Conservation (phyloP, 805 yeast species). For the Debaryomyces prosopidis region DNA sequence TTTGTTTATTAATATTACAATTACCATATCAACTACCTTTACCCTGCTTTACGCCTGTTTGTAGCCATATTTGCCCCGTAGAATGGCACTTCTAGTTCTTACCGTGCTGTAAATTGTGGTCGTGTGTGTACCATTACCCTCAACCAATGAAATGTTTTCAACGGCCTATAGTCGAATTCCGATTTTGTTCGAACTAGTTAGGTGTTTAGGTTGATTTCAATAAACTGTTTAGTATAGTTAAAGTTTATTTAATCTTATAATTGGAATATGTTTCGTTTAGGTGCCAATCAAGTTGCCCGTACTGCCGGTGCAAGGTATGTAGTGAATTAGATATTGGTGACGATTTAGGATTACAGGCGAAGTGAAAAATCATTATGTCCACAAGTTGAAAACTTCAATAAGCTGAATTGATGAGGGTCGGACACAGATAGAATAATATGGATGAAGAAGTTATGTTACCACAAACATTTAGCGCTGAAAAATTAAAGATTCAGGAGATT, state of each 20-base stretch:
- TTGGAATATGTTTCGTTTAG: constrained; percentile 52
- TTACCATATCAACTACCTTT: not conserved
- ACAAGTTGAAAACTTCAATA: not conserved
- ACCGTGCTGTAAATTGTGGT: not conserved
- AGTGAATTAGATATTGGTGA: not conserved
- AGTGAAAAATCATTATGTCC: not conserved
- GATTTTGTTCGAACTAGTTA: not conserved
- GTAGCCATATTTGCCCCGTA: not conserved
- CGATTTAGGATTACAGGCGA: not conserved
- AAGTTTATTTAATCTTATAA: constrained; percentile 1
- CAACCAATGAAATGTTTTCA: constrained; percentile 20
- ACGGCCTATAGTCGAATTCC: constrained; percentile 5
- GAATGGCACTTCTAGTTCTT: not conserved
- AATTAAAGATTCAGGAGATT: not conserved
- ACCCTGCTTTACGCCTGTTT: no score
- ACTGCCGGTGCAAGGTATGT: constrained; percentile 53
- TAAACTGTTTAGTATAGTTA: not conserved
- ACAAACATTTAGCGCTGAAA: no score
- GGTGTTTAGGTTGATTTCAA: not conserved
- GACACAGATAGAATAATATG: no score
- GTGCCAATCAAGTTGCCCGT: constrained; percentile 54
- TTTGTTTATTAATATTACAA: not conserved
- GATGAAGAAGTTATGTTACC: no score
- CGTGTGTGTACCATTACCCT: constrained; percentile 1
- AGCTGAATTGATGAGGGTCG: no score